These are phyloP conservation scores for Citrus sinensis DNA, from an alignment of 345 rosid species.

Conservation along the genomic window DNA sequence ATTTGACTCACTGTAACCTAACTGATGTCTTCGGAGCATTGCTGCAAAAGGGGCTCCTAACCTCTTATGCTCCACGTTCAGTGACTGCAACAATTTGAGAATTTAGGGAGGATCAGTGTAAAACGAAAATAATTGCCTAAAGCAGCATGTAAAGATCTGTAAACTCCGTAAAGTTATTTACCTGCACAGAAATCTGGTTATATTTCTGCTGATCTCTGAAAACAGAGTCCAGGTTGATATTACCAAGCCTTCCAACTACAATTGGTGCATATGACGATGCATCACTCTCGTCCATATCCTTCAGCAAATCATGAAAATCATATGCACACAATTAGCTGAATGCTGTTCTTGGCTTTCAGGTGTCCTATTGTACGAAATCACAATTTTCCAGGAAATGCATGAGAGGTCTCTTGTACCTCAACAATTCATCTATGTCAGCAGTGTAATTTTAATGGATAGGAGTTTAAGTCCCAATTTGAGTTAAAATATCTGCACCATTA, in stretches of 20 bases:
- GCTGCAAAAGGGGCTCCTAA: constrained; percentile 81
- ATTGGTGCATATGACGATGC: constrained; percentile 46
- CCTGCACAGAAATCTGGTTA: constrained; percentile 69
- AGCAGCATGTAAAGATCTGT: neutral
- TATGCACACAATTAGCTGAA: constrained; percentile 21
- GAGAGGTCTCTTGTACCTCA: neutral
- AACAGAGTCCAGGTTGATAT: constrained; percentile 55
- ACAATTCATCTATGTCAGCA: neutral
- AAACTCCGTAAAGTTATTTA: constrained; percentile 21
- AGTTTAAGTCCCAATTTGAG: neutral
- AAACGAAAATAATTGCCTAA: neutral
- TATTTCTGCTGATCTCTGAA: constrained; percentile 63
- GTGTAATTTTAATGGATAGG: neutral
- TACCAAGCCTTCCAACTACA: constrained; percentile 55
- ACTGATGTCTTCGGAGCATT: constrained; percentile 76
- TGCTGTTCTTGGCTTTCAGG: neutral
- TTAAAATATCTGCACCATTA: neutral
- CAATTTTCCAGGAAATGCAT: neutral
- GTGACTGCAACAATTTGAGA: constrained; percentile 45
- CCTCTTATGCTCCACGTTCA: constrained; percentile 77
- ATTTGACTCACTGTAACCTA: constrained; percentile 43
- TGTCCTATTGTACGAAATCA: neutral
- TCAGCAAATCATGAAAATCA: constrained; percentile 29
- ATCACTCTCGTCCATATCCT: constrained; percentile 51
- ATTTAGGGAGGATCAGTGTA: constrained; percentile 8